Evolutionary conservation across 2,329 filamentous ascomycete species (phyloP), one percentile per base, ranked within the genome.

Genomic region (Diaporthe eres): DNA sequence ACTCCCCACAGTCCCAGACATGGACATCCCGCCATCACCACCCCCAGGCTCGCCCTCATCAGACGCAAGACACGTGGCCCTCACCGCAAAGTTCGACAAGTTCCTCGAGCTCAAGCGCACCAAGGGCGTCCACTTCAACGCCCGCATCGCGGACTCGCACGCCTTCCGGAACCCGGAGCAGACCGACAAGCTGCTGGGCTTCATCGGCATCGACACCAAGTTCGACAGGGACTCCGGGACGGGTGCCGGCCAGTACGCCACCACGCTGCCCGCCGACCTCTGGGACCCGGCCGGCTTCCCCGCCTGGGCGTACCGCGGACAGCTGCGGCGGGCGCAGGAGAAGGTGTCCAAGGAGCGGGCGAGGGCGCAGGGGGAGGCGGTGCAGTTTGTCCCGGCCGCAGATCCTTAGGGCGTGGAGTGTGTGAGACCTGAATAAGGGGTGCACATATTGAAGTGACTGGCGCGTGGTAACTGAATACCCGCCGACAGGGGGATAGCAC

Each of bases 111-210:
- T 96, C n/a, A 97, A 97, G 85, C 80, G 81, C 51, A 92, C 91
- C 80, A 91, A 93, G 77, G 92, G 92, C 6, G 88, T 92, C 22
- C 94, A 97, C 84, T 96, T 96, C 87, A 96, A 97, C 82, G 87
- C 91, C 79, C 92, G 93, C 77, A 86, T 97, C 12, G 90, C 93
- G 49, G 88, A 89, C 75, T 94, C 92, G 0, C 85, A 90, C 0
- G 91, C 93, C 10, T 85, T 96, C 75, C 90, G 90, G 71, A 96
- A 96, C 81, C 94, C 94, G 3, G 90, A 89, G 57, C 85, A 96
- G 72, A 90, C 92, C 83, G 91, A 93, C 77, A 95, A 94, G 84
- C 86, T 96, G 74, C 88, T 95, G 85, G 88, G 87, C 34, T 96
- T 95, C 84, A 92, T 92, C 19, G 90, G 88, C 1, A 47, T 84